Percentiles rank a stretch among this genome's conserved stretches.
These are phyloP conservation scores for Poterioochromonas sp. DNA, from an alignment of 352 stramenopile species.

Conservation along the genomic window DNA sequence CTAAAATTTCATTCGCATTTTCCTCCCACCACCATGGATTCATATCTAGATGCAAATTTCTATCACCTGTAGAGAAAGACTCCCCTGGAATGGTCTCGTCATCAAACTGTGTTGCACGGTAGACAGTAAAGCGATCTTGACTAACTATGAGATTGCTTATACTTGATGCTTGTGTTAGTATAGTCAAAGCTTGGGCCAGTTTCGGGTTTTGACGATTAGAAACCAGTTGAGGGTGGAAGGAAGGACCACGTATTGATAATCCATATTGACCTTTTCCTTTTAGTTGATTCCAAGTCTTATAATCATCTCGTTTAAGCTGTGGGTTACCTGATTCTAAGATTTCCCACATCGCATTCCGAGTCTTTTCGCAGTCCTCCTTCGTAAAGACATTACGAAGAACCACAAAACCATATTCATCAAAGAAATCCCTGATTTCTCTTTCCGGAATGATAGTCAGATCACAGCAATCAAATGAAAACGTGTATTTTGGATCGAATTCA, in stretches of 20 bases:
- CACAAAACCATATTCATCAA: not conserved
- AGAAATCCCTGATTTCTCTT: no score
- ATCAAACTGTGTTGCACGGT: not conserved
- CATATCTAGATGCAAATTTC: not conserved
- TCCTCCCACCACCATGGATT: conserved; percentile 16
- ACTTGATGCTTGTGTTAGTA: not conserved
- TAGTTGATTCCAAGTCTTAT: not conserved
- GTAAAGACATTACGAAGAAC: not conserved
- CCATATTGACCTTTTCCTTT: conserved; percentile 9
- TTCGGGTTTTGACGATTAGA: not conserved
- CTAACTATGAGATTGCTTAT: not conserved
- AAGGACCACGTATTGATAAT: conserved; percentile 2
- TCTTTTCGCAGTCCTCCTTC: not conserved
- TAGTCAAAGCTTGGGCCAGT: not conserved
- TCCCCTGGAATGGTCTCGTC: not conserved
- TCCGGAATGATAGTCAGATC: no score
- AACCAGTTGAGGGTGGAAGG: not conserved
- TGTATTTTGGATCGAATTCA: no score
- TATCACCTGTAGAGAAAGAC: not conserved
- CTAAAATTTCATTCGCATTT: not conserved
- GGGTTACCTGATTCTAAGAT: not conserved
- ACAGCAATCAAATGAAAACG: no score
- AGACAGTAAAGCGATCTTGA: conserved; percentile 18
- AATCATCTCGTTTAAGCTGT: not conserved
- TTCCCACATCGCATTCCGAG: conserved; percentile 6